These are phyloP conservation scores for Suhomyces pyralidae DNA, from an alignment of 805 yeast genomes.

Conservation along the genomic window DNA sequence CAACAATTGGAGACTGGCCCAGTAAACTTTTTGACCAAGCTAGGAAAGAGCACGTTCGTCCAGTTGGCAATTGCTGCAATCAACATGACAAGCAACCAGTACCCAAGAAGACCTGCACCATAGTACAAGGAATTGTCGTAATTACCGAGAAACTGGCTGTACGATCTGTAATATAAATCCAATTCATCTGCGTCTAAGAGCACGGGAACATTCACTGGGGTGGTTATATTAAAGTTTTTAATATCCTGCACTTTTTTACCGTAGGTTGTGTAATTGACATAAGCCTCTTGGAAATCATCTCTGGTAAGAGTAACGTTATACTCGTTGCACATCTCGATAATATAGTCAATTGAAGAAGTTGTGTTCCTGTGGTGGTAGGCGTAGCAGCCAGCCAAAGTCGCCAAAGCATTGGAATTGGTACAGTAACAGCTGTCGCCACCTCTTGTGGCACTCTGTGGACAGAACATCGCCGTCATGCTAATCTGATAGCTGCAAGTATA, in stretches of 20 bases:
- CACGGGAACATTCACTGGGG: conserved; percentile 21
- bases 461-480: conserved; percentile 6
- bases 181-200: conserved; percentile 14
- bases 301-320: conserved; percentile 17
- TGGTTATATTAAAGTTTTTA: conserved; percentile 19
- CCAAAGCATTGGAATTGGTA: conserved; percentile 22
- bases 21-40: conserved; percentile 23
- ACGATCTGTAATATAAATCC: conserved; percentile 11
- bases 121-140: conserved; percentile 23
- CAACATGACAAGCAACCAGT: conserved; percentile 17
- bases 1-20: conserved; percentile 18
- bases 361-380: conserved; percentile 8
- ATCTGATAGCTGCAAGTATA: conserved; percentile 10
- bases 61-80: conserved; percentile 10
- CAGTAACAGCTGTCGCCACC: conserved; percentile 19
- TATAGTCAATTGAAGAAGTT: not conserved
- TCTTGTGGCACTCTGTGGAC: not conserved
- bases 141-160: conserved; percentile 19
- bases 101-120: conserved; percentile 20
- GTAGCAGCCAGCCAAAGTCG: conserved; percentile 31
- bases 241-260: conserved; percentile 19
- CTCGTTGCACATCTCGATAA: not conserved
- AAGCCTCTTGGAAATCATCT: conserved; percentile 15
- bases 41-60: conserved; percentile 28
- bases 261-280: conserved; percentile 9